phyloP scores from a whole-genome alignment of 768 basidiomycete genomes.

The Lactifluus subvellereus region DNA sequence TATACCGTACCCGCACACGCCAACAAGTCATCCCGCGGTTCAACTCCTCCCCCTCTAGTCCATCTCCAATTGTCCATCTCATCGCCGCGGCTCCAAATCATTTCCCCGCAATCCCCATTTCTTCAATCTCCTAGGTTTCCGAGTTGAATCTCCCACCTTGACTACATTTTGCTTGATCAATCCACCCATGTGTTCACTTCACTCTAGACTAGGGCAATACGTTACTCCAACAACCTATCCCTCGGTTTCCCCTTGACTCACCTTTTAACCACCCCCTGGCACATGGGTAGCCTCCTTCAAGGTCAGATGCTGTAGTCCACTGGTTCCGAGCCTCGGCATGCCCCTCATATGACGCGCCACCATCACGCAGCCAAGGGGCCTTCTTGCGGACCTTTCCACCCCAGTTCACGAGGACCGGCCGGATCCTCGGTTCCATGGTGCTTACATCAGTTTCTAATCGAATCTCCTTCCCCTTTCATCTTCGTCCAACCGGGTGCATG shows the following conservation, averaged over 20 bases:
- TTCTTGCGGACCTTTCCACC: slow-evolving; percentile 17
- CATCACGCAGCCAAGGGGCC: slow-evolving; percentile 8
- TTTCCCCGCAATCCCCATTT: neutral
- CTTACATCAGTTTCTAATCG: slow-evolving; percentile 19
- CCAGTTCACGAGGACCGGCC: slow-evolving; percentile 17
- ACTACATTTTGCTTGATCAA: neutral
- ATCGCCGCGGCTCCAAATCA: slow-evolving; percentile 10
- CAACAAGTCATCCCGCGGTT: slow-evolving; percentile 2
- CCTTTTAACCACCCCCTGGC: slow-evolving; percentile 12
- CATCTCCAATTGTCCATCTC: neutral
- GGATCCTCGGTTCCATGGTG: slow-evolving; percentile 6
- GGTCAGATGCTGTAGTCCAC: slow-evolving; percentile 17
- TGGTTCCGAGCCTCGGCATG: slow-evolving; percentile 14
- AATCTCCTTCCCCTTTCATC: slow-evolving; percentile 14
- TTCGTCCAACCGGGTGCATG: slow-evolving; percentile 10
- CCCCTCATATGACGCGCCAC: slow-evolving; percentile 23
- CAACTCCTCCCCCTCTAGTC: neutral
- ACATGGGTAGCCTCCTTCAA: slow-evolving; percentile 11
- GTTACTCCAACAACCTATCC: neutral
- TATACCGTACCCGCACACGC: neutral
- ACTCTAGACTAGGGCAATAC: neutral
- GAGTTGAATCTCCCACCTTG: neutral
- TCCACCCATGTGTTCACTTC: slow-evolving; percentile 3
- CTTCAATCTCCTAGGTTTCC: neutral
- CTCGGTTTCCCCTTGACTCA: neutral